phyloP scores from a whole-genome alignment of 1,139 yeast genomes.

The Yamadazyma mexicana region DNA sequence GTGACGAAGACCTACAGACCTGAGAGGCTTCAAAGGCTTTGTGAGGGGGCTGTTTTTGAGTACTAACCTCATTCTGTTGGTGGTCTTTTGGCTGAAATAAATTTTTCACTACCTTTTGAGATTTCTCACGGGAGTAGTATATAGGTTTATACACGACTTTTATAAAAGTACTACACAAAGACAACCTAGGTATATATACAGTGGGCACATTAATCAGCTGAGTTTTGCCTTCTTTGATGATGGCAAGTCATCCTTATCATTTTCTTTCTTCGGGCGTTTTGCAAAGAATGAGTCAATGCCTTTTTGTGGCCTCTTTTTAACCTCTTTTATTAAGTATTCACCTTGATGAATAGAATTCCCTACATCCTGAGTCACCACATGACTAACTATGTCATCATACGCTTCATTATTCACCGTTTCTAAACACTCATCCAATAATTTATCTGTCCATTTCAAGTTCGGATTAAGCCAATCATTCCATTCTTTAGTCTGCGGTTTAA shows the following conservation, averaged over 20 bases:
- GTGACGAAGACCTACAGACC: conserved; percentile 9
- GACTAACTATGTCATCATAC: conserved; percentile 46
- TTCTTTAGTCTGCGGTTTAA: conserved; percentile 54
- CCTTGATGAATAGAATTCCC: conserved; percentile 61
- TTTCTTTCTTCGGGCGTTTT: no score
- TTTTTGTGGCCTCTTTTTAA: conserved; percentile 13
- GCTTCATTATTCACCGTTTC: conserved; percentile 39
- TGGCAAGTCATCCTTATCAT: no score
- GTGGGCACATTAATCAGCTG: no score
- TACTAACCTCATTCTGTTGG: no score
- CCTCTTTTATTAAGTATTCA: conserved; percentile 37
- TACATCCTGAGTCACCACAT: conserved; percentile 60
- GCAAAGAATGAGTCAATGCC: conserved; percentile 4
- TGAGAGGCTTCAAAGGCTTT: conserved; percentile 1
- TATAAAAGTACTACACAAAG: background rate
- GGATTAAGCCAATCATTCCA: conserved; percentile 69
- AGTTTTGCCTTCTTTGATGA: no score
- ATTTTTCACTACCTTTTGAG: no score
- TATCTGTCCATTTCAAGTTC: conserved; percentile 35
- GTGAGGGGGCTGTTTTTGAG: background rate
- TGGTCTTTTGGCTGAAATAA: no score
- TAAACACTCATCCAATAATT: conserved; percentile 36
- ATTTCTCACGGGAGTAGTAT: no score
- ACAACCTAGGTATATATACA: no score
- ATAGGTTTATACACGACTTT: background rate